Conservation (phyloP, 176 grass and related monocot genomes). For the Triticum dicoccoides region DNA sequence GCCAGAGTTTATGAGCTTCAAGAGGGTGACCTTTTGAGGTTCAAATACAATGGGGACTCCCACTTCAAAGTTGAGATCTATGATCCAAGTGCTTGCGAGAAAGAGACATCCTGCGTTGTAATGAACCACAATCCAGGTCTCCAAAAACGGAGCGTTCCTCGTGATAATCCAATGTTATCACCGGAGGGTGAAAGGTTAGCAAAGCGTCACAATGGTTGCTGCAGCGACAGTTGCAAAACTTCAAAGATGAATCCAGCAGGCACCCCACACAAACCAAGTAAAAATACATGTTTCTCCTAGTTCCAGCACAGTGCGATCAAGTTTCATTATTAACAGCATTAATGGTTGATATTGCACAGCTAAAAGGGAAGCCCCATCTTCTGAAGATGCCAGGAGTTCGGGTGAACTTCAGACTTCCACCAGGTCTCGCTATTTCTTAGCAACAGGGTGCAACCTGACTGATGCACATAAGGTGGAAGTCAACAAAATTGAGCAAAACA, state of each 20-base stretch:
- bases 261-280: not conserved
- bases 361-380: not conserved
- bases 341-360: not conserved
- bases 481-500: not conserved
- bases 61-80: conserved; percentile 50
- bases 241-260: not conserved
- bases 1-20: conserved; percentile 23
- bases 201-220: not conserved
- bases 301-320: not conserved
- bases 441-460: not conserved
- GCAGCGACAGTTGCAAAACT: not conserved
- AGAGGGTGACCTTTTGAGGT: conserved; percentile 33
- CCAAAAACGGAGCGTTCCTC: not conserved
- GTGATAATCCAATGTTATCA: not conserved
- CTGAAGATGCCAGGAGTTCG: not conserved
- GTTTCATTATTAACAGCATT: not conserved
- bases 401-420: not conserved
- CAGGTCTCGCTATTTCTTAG: not conserved
- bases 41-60: conserved; percentile 28
- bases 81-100: conserved; percentile 38
- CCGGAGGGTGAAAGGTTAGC: not conserved
- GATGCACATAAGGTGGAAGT: not conserved
- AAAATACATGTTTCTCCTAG: not conserved
- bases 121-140: not conserved
- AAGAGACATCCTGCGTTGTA: not conserved